phyloP scores from a whole-genome alignment of 306 rosid genomes.

The Dicorynia guianensis region DNA sequence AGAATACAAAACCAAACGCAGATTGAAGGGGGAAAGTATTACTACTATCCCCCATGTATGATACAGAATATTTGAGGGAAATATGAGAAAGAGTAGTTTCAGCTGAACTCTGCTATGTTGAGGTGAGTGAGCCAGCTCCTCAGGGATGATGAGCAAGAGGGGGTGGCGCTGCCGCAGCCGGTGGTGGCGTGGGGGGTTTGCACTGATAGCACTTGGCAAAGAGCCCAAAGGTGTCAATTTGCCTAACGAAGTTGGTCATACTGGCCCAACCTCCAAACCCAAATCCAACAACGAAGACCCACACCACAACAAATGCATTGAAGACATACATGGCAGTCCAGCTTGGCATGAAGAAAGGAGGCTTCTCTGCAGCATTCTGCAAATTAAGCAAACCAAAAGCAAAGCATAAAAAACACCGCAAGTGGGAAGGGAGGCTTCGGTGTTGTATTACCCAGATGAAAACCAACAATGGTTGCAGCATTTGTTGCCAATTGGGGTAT shows the following conservation, averaged over 20 bases:
- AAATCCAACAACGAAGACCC: conserved; percentile 68
- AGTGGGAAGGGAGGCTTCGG: too few species aligned
- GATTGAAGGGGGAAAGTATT: conserved; percentile 49
- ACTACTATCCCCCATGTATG: conserved; percentile 62
- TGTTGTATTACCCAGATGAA: too few species aligned
- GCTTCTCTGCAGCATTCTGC: conserved; percentile 76
- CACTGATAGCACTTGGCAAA: conserved; percentile 83
- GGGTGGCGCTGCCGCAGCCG: conserved; percentile 34
- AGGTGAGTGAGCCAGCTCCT: background rate
- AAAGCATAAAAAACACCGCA: background rate
- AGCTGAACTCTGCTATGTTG: background rate
- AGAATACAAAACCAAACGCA: conserved; percentile 41
- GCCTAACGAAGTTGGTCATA: conserved; percentile 65
- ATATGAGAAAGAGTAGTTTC: background rate
- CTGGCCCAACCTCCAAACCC: conserved; percentile 92
- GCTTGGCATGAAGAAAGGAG: conserved; percentile 67
- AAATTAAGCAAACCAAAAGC: background rate
- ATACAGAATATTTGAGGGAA: conserved; percentile 49
- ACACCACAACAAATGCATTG: conserved; percentile 60
- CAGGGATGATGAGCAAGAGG: conserved; percentile 40
- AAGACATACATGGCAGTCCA: conserved; percentile 66
- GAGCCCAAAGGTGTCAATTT: conserved; percentile 70
- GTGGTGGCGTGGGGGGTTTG: conserved; percentile 50
- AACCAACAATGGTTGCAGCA: too few species aligned
- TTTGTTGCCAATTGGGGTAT: too few species aligned